Evolutionary conservation across 495 filamentous ascomycete species (phyloP).

Genomic region (Cairneyella variabilis): DNA sequence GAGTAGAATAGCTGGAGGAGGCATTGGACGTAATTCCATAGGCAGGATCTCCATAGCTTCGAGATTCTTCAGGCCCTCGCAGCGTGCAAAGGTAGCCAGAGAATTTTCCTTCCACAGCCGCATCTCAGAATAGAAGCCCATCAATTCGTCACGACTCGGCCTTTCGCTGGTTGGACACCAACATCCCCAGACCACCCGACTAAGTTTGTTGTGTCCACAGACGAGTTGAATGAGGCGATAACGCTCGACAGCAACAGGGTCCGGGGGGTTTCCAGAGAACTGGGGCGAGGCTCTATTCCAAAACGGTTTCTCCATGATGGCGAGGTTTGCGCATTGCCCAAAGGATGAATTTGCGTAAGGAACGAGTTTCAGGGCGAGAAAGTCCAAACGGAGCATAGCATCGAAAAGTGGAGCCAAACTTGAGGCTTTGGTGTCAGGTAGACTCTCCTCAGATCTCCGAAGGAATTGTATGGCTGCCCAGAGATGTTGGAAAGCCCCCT

Average conservation of each 20-base stretch:
- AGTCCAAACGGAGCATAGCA: slow-evolving; percentile 79
- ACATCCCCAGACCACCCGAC: slow-evolving; percentile 12
- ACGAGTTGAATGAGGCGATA: slow-evolving; percentile 10
- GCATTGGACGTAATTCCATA: slow-evolving; percentile 1
- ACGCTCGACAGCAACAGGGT: slow-evolving; percentile 6
- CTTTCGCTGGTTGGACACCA: slow-evolving; percentile 11
- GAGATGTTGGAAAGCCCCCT: slow-evolving; percentile 11
- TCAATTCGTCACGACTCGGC: slow-evolving; percentile 9
- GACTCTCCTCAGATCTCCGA: not conserved
- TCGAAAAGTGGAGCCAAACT: slow-evolving; percentile 65
- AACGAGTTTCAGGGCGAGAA: slow-evolving; percentile 47
- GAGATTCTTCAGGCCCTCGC: not conserved
- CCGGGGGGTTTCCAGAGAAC: slow-evolving; percentile 2
- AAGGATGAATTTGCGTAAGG: slow-evolving; percentile 17
- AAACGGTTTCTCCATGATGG: slow-evolving; percentile 17
- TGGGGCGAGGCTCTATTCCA: slow-evolving; percentile 10
- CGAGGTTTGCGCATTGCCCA: not conserved
- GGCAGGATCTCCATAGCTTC: not conserved
- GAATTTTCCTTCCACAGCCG: slow-evolving; percentile 15
- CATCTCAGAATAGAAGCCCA: slow-evolving; percentile 17
- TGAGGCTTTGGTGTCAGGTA: slow-evolving; percentile 4
- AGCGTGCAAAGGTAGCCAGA: slow-evolving; percentile 8
- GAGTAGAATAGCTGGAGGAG: not conserved
- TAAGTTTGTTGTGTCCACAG: slow-evolving; percentile 14
- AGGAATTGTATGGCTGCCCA: slow-evolving; percentile 17